phyloP scores from a whole-genome alignment of 2,329 filamentous ascomycete species.

The Ophiostoma ips region DNA sequence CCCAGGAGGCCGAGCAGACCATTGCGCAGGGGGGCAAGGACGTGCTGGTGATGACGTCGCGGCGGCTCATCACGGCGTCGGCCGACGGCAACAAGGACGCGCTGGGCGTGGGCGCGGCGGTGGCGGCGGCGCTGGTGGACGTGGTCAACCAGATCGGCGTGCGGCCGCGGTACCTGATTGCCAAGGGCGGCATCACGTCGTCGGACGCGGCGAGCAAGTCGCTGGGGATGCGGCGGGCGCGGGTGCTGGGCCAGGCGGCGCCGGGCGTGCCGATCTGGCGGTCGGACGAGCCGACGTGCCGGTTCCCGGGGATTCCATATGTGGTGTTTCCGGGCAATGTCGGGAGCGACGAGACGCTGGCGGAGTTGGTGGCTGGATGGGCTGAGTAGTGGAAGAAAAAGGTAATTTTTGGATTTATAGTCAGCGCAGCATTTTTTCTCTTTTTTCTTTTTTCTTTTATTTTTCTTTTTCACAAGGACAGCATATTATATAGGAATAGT shows the following conservation, averaged over 20 bases:
- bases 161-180: slow-evolving; percentile 40
- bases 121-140: slow-evolving; percentile 31
- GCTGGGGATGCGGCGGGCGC: slow-evolving; percentile 37
- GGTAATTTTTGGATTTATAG: no score
- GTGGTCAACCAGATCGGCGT: slow-evolving; percentile 7
- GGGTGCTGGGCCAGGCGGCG: slow-evolving; percentile 41
- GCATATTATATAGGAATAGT: no score
- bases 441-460: no score
- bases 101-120: slow-evolving; percentile 26
- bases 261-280: slow-evolving; percentile 45
- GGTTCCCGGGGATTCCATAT: slow-evolving; percentile 37
- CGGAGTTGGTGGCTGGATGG: slow-evolving; percentile 24
- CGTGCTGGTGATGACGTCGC: slow-evolving; percentile 45
- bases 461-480: no score
- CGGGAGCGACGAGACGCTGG: slow-evolving; percentile 31
- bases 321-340: slow-evolving; percentile 47
- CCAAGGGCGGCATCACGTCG: slow-evolving; percentile 46
- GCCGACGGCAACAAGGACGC: no score
- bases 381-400: no score
- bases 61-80: slow-evolving; percentile 29
- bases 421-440: no score
- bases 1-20: slow-evolving; percentile 11
- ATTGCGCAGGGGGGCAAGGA: slow-evolving; percentile 34
- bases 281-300: slow-evolving; percentile 37
- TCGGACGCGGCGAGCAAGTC: slow-evolving; percentile 45